Conservation (phyloP, 208 protist genomes). For the Willaertia magna region DNA sequence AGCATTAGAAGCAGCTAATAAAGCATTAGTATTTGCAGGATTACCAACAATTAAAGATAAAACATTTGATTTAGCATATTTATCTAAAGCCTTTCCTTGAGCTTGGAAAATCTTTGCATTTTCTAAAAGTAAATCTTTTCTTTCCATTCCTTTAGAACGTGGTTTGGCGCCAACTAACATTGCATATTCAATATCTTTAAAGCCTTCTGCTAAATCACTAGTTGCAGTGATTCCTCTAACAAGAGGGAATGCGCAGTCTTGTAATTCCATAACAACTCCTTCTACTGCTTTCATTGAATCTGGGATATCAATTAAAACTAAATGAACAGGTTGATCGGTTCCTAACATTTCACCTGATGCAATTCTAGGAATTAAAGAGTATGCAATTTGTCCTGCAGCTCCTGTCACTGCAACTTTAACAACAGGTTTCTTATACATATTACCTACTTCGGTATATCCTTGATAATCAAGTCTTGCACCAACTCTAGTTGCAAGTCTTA, state of each 20-base stretch:
- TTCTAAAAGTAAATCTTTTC: constrained; percentile 79
- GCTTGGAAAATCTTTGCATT: constrained; percentile 85
- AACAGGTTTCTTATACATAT: background rate
- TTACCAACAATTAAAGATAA: constrained; percentile 84
- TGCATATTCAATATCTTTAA: constrained; percentile 57
- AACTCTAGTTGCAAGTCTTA: background rate
- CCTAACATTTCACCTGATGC: constrained; percentile 76
- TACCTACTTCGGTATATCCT: background rate
- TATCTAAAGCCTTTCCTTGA: constrained; percentile 68
- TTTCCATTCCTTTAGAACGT: constrained; percentile 80
- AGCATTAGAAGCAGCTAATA: constrained; percentile 63
- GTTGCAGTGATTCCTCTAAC: constrained; percentile 55
- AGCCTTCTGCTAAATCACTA: constrained; percentile 55
- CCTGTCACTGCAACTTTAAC: constrained; percentile 73
- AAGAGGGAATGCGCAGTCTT: constrained; percentile 77
- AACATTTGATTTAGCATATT: constrained; percentile 59
- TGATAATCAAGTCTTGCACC: background rate
- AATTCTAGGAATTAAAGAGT: constrained; percentile 75
- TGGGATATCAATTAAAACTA: constrained; percentile 73
- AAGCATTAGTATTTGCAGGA: constrained; percentile 91
- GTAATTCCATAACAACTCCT: constrained; percentile 73
- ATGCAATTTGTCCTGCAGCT: constrained; percentile 86
- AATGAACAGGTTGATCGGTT: constrained; percentile 59
- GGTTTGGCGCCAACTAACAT: constrained; percentile 68
- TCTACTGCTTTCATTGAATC: constrained; percentile 52